These are phyloP conservation scores for Russula emetica DNA, from an alignment of 768 basidiomycete species.

Conservation along the genomic window DNA sequence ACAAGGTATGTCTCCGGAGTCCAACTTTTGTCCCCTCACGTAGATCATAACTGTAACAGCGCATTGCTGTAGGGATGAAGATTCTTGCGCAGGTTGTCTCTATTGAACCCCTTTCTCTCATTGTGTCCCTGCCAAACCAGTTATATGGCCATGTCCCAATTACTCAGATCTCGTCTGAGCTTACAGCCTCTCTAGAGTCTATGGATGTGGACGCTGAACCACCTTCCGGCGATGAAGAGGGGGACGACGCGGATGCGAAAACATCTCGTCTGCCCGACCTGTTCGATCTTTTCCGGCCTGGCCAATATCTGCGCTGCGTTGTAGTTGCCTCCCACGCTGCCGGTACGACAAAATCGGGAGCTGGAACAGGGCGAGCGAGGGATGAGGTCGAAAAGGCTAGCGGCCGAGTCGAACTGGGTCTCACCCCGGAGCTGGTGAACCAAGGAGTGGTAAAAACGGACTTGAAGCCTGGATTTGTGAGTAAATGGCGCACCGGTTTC, in stretches of 20 bases:
- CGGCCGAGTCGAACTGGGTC: slow-evolving; percentile 77
- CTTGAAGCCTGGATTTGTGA: slow-evolving; percentile 67
- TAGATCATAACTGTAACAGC: slow-evolving; percentile 42
- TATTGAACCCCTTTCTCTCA: slow-evolving; percentile 81
- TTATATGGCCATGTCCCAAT: slow-evolving; percentile 92
- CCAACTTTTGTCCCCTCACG: not conserved
- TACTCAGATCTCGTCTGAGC: slow-evolving; percentile 79
- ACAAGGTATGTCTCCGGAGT: slow-evolving; percentile 56
- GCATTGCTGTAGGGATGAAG: slow-evolving; percentile 77
- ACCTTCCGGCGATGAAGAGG: slow-evolving; percentile 48
- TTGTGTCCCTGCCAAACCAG: slow-evolving; percentile 94
- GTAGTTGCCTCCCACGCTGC: slow-evolving; percentile 67
- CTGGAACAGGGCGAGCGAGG: slow-evolving; percentile 55
- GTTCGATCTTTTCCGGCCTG: slow-evolving; percentile 68
- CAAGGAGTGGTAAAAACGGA: slow-evolving; percentile 73
- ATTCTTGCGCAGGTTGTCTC: slow-evolving; percentile 83
- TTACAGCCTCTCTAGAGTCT: slow-evolving; percentile 67
- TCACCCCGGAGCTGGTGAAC: slow-evolving; percentile 83
- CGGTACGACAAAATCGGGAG: slow-evolving; percentile 52
- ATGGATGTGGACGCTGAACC: slow-evolving; percentile 48
- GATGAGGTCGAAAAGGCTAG: slow-evolving; percentile 67
- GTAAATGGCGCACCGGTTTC: slow-evolving; percentile 35
- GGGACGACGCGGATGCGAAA: slow-evolving; percentile 37
- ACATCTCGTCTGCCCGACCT: slow-evolving; percentile 57
- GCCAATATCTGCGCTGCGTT: slow-evolving; percentile 79